A percentile compares a stretch with the other conserved stretches of the same genome.
phyloP scores from a whole-genome alignment of 345 rosid species.

The Dovyalis caffra region DNA sequence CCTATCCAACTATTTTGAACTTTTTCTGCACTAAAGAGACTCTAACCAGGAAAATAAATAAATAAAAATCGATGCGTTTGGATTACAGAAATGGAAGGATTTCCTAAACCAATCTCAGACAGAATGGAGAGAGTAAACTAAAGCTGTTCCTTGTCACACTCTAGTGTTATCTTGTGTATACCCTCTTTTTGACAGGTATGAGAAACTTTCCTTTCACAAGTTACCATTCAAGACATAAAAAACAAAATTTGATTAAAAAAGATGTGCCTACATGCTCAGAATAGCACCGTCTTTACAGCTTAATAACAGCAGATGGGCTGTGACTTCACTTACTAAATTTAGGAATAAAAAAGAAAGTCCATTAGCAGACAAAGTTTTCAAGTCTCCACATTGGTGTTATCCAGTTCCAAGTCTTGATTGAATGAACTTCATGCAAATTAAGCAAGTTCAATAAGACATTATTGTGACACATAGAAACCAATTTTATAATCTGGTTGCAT shows the following conservation, averaged over 20 bases:
- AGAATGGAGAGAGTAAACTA: background rate
- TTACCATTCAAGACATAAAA: background rate
- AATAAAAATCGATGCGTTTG: background rate
- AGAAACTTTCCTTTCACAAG: background rate
- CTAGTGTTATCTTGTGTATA: background rate
- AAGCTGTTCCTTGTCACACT: background rate
- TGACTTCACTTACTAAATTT: background rate
- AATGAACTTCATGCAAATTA: slow-evolving; percentile 7
- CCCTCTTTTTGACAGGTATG: slow-evolving; percentile 5
- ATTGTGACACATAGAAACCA: slow-evolving; percentile 11
- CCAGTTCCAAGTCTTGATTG: background rate
- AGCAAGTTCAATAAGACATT: slow-evolving; percentile 18
- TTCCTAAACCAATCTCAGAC: background rate
- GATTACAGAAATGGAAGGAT: background rate
- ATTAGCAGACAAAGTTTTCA: slow-evolving; percentile 11
- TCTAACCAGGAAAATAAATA: background rate
- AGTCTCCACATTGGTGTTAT: background rate
- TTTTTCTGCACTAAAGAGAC: slow-evolving; percentile 14
- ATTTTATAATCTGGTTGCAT: slow-evolving; percentile 36
- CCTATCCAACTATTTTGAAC: slow-evolving; percentile 17
- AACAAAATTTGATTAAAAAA: background rate
- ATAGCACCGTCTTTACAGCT: slow-evolving; percentile 26
- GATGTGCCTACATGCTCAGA: slow-evolving; percentile 11
- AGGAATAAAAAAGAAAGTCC: background rate
- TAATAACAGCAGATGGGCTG: background rate